phyloP scores from a whole-genome alignment of 257 asterid genomes.

The Rehmannia glutinosa region DNA sequence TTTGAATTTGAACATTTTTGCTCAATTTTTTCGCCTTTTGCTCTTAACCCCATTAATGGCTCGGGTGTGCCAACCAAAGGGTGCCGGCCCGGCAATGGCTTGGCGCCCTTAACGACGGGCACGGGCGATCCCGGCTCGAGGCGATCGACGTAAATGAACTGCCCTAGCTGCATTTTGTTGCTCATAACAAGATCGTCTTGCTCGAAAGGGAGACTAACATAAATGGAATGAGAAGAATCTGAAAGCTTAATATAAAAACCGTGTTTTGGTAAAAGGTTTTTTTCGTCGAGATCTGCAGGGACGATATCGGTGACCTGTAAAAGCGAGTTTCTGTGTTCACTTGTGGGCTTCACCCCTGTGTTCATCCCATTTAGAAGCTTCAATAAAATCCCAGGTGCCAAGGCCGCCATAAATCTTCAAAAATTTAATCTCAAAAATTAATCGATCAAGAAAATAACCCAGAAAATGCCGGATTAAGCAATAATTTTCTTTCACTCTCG shows the following conservation, averaged over 20 bases:
- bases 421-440: neutral
- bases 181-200: slow-evolving; percentile 91
- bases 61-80: slow-evolving; percentile 88
- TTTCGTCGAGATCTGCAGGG: slow-evolving; percentile 92
- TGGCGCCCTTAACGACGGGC: slow-evolving; percentile 70
- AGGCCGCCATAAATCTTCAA: slow-evolving; percentile 47
- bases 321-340: slow-evolving; percentile 80
- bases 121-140: slow-evolving; percentile 92
- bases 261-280: slow-evolving; percentile 67
- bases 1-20: slow-evolving; percentile 12
- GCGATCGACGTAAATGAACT: slow-evolving; percentile 72
- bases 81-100: slow-evolving; percentile 79
- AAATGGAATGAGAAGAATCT: slow-evolving; percentile 85
- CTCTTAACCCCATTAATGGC: slow-evolving; percentile 75
- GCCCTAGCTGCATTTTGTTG: slow-evolving; percentile 86
- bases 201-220: slow-evolving; percentile 71
- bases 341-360: slow-evolving; percentile 72
- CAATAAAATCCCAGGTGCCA: slow-evolving; percentile 82
- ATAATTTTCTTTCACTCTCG: neutral
- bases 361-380: slow-evolving; percentile 72
- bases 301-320: slow-evolving; percentile 87
- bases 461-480: neutral
- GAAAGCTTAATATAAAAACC: slow-evolving; percentile 84
- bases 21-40: slow-evolving; percentile 51
- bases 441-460: neutral